Percentiles rank a stretch among this genome's conserved stretches.
Conservation (phyloP, 306 rosid species). For the Ochetophila trinervis region DNA sequence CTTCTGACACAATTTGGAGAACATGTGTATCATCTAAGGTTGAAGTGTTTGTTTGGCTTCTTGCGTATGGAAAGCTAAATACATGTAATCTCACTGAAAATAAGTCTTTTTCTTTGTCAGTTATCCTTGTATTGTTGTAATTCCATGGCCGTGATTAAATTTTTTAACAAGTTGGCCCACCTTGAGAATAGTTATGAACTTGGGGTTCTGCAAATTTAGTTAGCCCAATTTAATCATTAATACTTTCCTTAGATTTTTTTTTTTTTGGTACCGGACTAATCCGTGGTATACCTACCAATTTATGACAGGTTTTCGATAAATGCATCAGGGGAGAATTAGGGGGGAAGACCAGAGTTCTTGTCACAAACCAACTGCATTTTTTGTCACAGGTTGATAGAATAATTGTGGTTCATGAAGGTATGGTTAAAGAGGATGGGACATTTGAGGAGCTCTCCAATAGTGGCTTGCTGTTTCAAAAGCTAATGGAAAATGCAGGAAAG, state of each 20-base stretch:
- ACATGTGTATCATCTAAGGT: too few species aligned
- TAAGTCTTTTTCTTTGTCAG: too few species aligned
- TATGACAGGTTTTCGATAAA: slow-evolving; percentile 70
- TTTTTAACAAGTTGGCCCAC: too few species aligned
- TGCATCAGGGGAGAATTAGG: slow-evolving; percentile 78
- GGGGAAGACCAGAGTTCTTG: slow-evolving; percentile 87
- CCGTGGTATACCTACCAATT: slow-evolving; percentile 9
- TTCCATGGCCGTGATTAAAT: too few species aligned
- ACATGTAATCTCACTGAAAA: too few species aligned
- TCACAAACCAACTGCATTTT: slow-evolving; percentile 90
- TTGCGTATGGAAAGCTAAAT: too few species aligned
- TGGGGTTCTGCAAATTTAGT: too few species aligned
- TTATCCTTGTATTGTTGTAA: too few species aligned
- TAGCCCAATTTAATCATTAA: too few species aligned
- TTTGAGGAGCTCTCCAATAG: slow-evolving; percentile 71
- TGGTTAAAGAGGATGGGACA: slow-evolving; percentile 85
- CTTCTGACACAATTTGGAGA: too few species aligned
- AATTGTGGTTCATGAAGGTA: slow-evolving; percentile 73
- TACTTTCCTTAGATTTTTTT: background rate
- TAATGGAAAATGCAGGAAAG: slow-evolving; percentile 94
- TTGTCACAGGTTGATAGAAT: slow-evolving; percentile 87
- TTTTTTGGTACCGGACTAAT: slow-evolving; percentile 6
- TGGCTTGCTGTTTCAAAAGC: slow-evolving; percentile 75
- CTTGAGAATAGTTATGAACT: too few species aligned
- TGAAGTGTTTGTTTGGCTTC: too few species aligned